Conservation (phyloP, 192 early-diverging fungal genomes). For the Dissophora globulifera region DNA sequence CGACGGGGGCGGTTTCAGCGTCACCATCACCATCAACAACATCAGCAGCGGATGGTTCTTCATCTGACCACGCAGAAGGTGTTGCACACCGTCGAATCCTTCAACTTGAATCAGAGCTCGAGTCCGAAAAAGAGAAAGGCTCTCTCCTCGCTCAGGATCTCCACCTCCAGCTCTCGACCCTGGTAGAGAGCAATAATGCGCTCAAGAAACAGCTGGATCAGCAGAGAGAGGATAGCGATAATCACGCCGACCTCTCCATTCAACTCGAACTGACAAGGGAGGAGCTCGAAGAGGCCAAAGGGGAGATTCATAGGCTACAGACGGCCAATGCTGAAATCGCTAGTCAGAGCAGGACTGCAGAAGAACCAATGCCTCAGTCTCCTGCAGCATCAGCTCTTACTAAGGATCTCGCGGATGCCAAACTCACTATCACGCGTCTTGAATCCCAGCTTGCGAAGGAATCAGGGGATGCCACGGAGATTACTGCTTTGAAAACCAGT, state of each 20-base stretch:
- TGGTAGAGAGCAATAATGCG: slow-evolving; percentile 15
- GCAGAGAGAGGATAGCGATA: slow-evolving; percentile 22
- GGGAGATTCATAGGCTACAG: slow-evolving; percentile 14
- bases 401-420: slow-evolving; percentile 26
- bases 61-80: neutral
- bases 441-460: slow-evolving; percentile 14
- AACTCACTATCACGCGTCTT: slow-evolving; percentile 19
- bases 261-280: slow-evolving; percentile 35
- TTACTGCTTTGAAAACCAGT: neutral
- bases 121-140: slow-evolving; percentile 20
- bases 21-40: neutral
- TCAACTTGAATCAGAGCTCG: slow-evolving; percentile 10
- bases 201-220: slow-evolving; percentile 20
- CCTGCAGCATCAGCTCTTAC: slow-evolving; percentile 1
- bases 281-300: slow-evolving; percentile 33
- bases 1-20: neutral
- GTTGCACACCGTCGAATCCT: neutral
- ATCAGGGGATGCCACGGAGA: neutral
- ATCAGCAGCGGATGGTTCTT: neutral
- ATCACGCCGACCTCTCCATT: slow-evolving; percentile 20
- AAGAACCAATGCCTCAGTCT: neutral
- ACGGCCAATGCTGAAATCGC: slow-evolving; percentile 21
- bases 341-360: slow-evolving; percentile 5
- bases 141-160: slow-evolving; percentile 8
- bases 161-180: slow-evolving; percentile 16